phyloP scores from a whole-genome alignment of 225 moss, liverwort and hornwort genomes.

The Pleurozium schreberi region DNA sequence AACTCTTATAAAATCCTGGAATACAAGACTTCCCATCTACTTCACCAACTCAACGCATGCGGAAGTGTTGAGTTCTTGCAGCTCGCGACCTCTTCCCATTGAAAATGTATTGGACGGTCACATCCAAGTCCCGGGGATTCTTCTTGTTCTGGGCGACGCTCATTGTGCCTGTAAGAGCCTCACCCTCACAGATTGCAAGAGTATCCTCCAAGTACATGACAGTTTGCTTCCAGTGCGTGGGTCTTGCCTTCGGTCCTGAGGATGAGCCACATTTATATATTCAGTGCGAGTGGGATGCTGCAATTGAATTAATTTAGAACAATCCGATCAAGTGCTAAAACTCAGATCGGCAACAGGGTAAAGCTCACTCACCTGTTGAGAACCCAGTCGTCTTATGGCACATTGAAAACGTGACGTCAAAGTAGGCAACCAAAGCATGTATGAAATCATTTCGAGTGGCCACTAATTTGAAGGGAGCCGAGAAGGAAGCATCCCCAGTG shows the following conservation, averaged over 20 bases:
- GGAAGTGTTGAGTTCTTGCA: conserved; percentile 75
- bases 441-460: conserved; percentile 89
- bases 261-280: neutral
- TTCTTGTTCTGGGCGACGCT: conserved; percentile 83
- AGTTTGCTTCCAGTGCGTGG: conserved; percentile 99
- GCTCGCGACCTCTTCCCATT: conserved; percentile 68
- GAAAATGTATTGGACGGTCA: conserved; percentile 64
- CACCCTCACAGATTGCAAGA: conserved; percentile 92
- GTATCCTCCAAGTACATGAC: conserved; percentile 97
- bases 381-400: conserved; percentile 94
- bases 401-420: conserved; percentile 89
- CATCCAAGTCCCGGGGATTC: conserved; percentile 94
- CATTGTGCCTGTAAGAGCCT: conserved; percentile 69
- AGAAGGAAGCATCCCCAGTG: conserved; percentile 87
- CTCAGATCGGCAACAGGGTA: neutral
- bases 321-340: neutral
- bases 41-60: conserved; percentile 60
- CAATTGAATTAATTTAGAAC: neutral
- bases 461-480: conserved; percentile 91
- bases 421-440: conserved; percentile 93
- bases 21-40: neutral
- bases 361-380: conserved; percentile 62
- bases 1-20: neutral
- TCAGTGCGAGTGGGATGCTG: neutral
- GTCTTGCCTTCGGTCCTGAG: conserved; percentile 80